A percentile compares a stretch with the other conserved stretches of the same genome.
Evolutionary conservation across 805 yeast species (phyloP).

Genomic region (Metschnikowia rubicola): DNA sequence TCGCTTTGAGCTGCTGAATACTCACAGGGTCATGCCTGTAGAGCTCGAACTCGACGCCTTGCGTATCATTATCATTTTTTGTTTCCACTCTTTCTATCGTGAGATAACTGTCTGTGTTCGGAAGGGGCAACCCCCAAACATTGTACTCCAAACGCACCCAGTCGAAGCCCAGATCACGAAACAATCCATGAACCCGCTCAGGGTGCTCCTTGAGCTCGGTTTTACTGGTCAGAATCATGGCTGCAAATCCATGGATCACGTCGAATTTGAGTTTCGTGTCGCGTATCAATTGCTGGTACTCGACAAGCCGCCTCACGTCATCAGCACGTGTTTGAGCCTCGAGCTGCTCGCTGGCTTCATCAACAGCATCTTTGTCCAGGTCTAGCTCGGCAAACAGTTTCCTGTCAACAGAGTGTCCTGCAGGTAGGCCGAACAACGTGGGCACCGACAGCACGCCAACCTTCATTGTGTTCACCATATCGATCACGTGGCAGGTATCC

Average conservation of each 20-base stretch:
- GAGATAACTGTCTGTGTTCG: slow-evolving; percentile 4
- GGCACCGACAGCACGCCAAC: slow-evolving; percentile 57
- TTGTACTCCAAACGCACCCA: slow-evolving; percentile 35
- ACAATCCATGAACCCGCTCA: slow-evolving; percentile 12
- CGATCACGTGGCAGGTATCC: slow-evolving; percentile 66
- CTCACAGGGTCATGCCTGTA: slow-evolving; percentile 13
- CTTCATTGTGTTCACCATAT: slow-evolving; percentile 64
- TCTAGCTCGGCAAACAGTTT: slow-evolving; percentile 15
- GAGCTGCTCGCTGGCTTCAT: background rate
- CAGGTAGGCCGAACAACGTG: slow-evolving; percentile 38
- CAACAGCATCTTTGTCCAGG: slow-evolving; percentile 9
- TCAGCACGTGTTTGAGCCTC: slow-evolving; percentile 3
- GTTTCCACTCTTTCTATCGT: slow-evolving; percentile 5
- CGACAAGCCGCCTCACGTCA: slow-evolving; percentile 11
- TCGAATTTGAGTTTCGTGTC: slow-evolving; percentile 28
- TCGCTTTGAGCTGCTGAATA: slow-evolving; percentile 13
- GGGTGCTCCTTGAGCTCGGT: slow-evolving; percentile 8
- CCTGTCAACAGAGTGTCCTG: slow-evolving; percentile 22
- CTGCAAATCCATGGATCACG: slow-evolving; percentile 38
- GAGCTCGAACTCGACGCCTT: slow-evolving; percentile 2
- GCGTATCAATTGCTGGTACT: slow-evolving; percentile 10
- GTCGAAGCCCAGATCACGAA: slow-evolving; percentile 12
- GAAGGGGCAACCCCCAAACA: slow-evolving; percentile 28
- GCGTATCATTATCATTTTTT: background rate
- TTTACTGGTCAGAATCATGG: slow-evolving; percentile 5